phyloP scores from a whole-genome alignment of 2,329 filamentous ascomycete species.

The Ophiosphaerella korrae region DNA sequence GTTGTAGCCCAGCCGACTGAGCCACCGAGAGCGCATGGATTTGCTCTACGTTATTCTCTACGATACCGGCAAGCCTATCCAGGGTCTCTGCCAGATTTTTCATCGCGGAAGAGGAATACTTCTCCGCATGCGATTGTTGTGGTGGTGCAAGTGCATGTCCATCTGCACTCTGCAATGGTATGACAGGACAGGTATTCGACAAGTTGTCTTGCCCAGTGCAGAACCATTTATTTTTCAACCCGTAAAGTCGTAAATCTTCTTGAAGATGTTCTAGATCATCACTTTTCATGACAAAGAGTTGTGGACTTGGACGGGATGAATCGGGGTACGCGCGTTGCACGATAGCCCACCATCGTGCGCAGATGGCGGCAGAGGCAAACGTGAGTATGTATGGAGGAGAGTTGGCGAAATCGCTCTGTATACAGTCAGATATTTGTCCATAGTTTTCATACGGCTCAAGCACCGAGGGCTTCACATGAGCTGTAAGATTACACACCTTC shows the following conservation, averaged over 20 bases:
- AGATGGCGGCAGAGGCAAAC: constrained; percentile 38
- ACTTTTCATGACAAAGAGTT: constrained; percentile 43
- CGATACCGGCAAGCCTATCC: constrained; percentile 32
- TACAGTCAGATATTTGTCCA: constrained; percentile 10
- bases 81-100: constrained; percentile 30
- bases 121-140: constrained; percentile 10
- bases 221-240: constrained; percentile 43
- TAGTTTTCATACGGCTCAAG: neutral
- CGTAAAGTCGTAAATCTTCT: constrained; percentile 35
- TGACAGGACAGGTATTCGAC: constrained; percentile 25
- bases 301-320: constrained; percentile 36
- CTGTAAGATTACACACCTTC: constrained; percentile 27
- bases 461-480: neutral
- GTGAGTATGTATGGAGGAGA: constrained; percentile 43
- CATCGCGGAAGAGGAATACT: constrained; percentile 16
- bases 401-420: constrained; percentile 37
- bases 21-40: constrained; percentile 42
- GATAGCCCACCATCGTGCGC: constrained; percentile 42
- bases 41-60: constrained; percentile 37
- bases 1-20: constrained; percentile 39
- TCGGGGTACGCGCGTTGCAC: constrained; percentile 38
- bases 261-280: constrained; percentile 44
- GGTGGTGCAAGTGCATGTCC: constrained; percentile 24
- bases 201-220: constrained; percentile 33
- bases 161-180: constrained; percentile 37